Evolutionary conservation across 1,284 basidiomycete species (phyloP).

Genomic region (Pterulicium gracile): DNA sequence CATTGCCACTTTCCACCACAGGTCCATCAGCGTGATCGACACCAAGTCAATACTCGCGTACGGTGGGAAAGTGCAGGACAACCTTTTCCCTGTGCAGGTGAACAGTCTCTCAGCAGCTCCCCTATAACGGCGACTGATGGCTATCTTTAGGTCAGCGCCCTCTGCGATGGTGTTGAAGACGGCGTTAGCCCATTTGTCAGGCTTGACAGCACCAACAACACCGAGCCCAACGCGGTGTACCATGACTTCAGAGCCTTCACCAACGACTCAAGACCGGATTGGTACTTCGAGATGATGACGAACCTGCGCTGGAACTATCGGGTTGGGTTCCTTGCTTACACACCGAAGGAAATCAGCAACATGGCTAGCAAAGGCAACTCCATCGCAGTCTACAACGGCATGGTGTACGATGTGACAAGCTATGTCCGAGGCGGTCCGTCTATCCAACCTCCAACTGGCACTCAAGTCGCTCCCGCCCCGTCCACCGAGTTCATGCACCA

Average conservation of each 20-base stretch:
- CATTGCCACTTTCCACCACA: constrained; percentile 50
- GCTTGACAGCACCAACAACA: constrained; percentile 71
- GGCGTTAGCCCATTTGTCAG: constrained; percentile 79
- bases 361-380: constrained; percentile 54
- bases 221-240: constrained; percentile 77
- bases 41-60: constrained; percentile 72
- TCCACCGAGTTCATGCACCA: constrained; percentile 75
- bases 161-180: constrained; percentile 84
- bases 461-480: constrained; percentile 42
- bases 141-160: constrained; percentile 67
- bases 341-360: constrained; percentile 66
- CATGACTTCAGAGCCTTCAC: constrained; percentile 91
- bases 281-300: constrained; percentile 94
- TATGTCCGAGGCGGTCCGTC: constrained; percentile 62
- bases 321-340: constrained; percentile 85
- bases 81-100: constrained; percentile 91
- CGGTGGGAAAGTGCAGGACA: constrained; percentile 68
- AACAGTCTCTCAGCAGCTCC: neutral
- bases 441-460: constrained; percentile 49
- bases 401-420: constrained; percentile 82
- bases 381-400: constrained; percentile 74
- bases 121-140: constrained; percentile 7
- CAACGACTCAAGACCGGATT: constrained; percentile 89
- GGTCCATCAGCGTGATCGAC: constrained; percentile 68
- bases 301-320: constrained; percentile 83